Evolutionary conservation across 1,139 yeast species (phyloP), one percentile per base, ranked within the genome.

Genomic region (Blastobotrys aristatus): DNA sequence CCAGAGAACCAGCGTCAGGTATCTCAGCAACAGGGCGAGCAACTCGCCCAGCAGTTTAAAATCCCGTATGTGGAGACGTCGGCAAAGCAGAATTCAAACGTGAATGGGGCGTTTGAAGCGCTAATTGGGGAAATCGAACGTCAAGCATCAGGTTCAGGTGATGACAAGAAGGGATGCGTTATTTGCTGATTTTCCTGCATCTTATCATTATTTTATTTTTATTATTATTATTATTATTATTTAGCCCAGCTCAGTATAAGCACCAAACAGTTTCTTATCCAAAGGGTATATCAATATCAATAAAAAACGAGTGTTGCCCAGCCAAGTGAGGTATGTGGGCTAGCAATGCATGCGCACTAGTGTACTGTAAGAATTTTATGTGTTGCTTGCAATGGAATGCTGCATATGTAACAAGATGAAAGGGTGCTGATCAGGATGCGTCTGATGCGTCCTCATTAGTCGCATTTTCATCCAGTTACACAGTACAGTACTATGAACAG

Each of bases 21-120:
- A 18, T 71, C 79, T 22, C 65, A 66, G 27, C 71, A 71, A 16
- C 95, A 87, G 55, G 95, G 94, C 11, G 68, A 71, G 57, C 73
- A 72, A 40, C 68, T 86, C 53, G 90, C 94, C 2, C 70, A 72
- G 44, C 74, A 75, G 54, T 80, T 84, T 49, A 67, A 67, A 16
- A 79, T 88, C 53, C 79, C 81, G 17, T 87, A 84, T 64, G 74
- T 84, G 46, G 97, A 89, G 68, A 84, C 95, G 36, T 80, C 89
- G 37, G 96, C 94, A n/a, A 81, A 85, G 59, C 77, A 77, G 53
- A 80, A 84, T 60, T 71, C 75, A 53, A 85, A 87, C 65, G 77
- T 88, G 35, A 76, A 74, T 50, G 71, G 72, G 55, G 81, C 87
- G 17, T 85, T 88, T 64, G 81, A 82, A 58, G 64, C 73, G 39